Base-by-base conservation (phyloP, 202 grass and related monocot species). In the Musa balbisiana region DNA sequence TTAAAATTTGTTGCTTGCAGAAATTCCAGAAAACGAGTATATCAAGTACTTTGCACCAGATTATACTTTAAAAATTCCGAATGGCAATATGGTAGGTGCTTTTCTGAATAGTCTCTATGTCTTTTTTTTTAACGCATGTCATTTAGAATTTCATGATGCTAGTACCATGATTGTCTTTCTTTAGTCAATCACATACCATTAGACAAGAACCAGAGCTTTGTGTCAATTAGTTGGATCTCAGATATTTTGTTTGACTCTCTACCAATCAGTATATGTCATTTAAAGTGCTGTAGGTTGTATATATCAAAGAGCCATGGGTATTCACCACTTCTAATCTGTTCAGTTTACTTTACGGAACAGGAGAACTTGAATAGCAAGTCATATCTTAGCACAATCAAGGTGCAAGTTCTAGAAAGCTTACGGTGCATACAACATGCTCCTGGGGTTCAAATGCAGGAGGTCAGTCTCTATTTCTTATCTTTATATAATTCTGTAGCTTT, bases 401-500 rank as follows among this genome's bases (percentile, higher is more conserved):
- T 98, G 83, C 94, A 98, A 84, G 87, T 93, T 62, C 90, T 98
- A 85, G 94, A 98, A 88, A 80, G 91, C 83, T 71, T 98, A 55
- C 77, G 91, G 76, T 87, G 81, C 72, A 98, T 98, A 87, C 90
- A 98, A 55, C 94, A 98, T 81, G 94, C 94, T 74, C 90, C 94
- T 75, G 79, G 94, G 9, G 91, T 98, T 88, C 94, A 98, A 87
- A 98, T 98, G 94, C 94, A 98, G 69, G 94, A 98, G 91, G 94
- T 89, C 59, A 89, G 62, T 64, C 51, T 85, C 55, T 52, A 1
- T 10, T 70, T 19, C 20, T 2, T 2, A 51, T 9, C 14, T n/a
- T 51, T 70, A 20, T 43, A 8, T 43, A 43, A 43, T 43, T 43
- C 33, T 43, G 33, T 43, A 43, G 4, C 33, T 43, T 6, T 5